Base-by-base conservation (phyloP, 805 yeast species). In the Starmerella etchellsii region DNA sequence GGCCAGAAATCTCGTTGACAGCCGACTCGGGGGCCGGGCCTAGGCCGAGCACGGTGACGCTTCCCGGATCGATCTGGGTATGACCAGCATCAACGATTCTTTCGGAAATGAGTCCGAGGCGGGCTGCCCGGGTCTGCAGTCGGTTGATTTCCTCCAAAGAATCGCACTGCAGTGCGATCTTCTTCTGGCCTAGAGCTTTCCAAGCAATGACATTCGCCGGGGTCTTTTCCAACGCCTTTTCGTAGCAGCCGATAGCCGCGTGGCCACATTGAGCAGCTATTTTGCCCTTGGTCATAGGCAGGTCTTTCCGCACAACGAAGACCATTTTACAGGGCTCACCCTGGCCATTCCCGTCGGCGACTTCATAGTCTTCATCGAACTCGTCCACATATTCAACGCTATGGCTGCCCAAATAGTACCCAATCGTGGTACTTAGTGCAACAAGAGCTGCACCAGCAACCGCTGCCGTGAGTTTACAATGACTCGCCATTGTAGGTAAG, bases 181-280 rank as follows among this genome's bases (percentile, higher is more conserved):
- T 91, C 7, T 97, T 95, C 60, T 88, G 96, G 1, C 99, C 99
- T 37, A 71, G 66, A 6, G 67, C 60, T 42, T 74, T 73, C 99
- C 99, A 91, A 49, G 88, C 67, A 11, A 64, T 60, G 10, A 85
- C 68, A 66, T 80, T 60, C 11, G 65, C 66, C 14, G 83, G 77
- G 48, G 81, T 77, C 47, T 73, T 70, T 3, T 69, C 65, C 5
- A 67, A 69, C 2, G 73, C 65, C 21, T 55, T 50, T 54, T 81
- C 77, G 61, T 81, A 91, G 51, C 91, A 75, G 0, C 91, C 87
- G 26, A 91, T 68, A 0, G 97, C 93, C n/a, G 98, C 98, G 64
- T 91, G 99, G 29, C 85, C 78, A 60, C 97, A 88, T 57, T 91
- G 99, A 5, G 98, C 98, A 4, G 97, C 96, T 2, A 82, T 78